These are phyloP conservation scores for Yamadazyma kitorensis DNA, from an alignment of 805 yeast genomes.

Conservation along the genomic window DNA sequence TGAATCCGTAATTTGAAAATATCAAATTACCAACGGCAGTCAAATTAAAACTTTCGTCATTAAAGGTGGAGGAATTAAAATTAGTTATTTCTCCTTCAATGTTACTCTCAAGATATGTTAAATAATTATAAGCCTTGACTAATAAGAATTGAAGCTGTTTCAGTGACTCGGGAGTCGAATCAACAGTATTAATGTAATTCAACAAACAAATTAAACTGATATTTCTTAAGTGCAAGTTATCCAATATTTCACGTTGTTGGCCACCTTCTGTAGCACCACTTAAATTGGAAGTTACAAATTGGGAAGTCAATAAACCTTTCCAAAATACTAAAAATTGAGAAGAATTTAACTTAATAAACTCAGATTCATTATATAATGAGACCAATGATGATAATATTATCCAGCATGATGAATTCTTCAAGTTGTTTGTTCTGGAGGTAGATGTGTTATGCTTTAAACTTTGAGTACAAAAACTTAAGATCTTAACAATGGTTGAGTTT, in stretches of 20 bases:
- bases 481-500: constrained; percentile 38
- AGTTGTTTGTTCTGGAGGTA: constrained; percentile 17
- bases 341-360: constrained; percentile 41
- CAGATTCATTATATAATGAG: constrained; percentile 39
- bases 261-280: constrained; percentile 14
- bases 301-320: constrained; percentile 44
- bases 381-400: constrained; percentile 38
- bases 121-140: constrained; percentile 39
- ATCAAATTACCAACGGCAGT: constrained; percentile 27
- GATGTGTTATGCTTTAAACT: constrained; percentile 36
- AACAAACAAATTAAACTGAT: constrained; percentile 38
- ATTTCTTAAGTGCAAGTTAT: constrained; percentile 36
- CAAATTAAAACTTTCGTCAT: constrained; percentile 28
- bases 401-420: constrained; percentile 39
- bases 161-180: constrained; percentile 37
- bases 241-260: constrained; percentile 27
- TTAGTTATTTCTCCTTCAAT: constrained; percentile 33
- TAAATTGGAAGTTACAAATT: constrained; percentile 26
- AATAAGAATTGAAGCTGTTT: constrained; percentile 41
- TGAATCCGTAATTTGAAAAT: constrained; percentile 23
- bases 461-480: constrained; percentile 45
- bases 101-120: constrained; percentile 38
- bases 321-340: constrained; percentile 44
- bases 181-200: constrained; percentile 37
- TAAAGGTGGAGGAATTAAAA: constrained; percentile 25